Base-by-base conservation (phyloP, 352 stramenopile species). In the Phytopythium oedochilum region DNA sequence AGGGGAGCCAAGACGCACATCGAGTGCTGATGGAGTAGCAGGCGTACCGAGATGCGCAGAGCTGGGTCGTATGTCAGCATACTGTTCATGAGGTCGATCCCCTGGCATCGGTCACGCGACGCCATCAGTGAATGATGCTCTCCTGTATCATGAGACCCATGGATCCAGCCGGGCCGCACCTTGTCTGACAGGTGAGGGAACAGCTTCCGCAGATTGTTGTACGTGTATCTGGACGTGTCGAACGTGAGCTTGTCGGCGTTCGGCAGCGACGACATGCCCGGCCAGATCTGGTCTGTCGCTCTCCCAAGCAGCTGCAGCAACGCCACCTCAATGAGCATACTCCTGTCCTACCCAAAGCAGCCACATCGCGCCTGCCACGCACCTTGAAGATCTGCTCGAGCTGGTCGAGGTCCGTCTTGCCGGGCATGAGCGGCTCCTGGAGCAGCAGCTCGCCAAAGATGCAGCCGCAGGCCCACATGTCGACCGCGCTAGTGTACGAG, bases 401-500 rank as follows among this genome's bases (percentile, higher is more conserved):
- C 53, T 95, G 83, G 32, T 88, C 70, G 22, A 71, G 48, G 22
- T 91, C 90, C 17, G 61, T 89, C 50, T 73, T 79, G 42, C 71
- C 87, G 3, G 73, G 69, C 36, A 91, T 76, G 2, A 90, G 54
- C 5, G 81, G 81, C 53, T 77, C 70, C 25, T 73, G 65, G 10
- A 86, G 61, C 53, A 88, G 26, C 11, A 88, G 66, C 52, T 88
- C 77, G 15, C 60, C 77, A 48, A 83, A 88, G 47, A 88, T 78
- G 48, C 71, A 83, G n/a, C 77, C 77, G 18, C 70, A 75, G 4
- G 74, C 70, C 92, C 92, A 98, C 72, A 97, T 84, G 66, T 98
- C 95, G 51, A 98, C 91, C 6, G 92, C 88, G 11, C 80, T 70
- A 1, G 78, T 82, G 68, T 98, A 98, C 47, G 73, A 68, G 15